phyloP scores from a whole-genome alignment of 106 monocot species.

The Phalaenopsis aphrodite region DNA sequence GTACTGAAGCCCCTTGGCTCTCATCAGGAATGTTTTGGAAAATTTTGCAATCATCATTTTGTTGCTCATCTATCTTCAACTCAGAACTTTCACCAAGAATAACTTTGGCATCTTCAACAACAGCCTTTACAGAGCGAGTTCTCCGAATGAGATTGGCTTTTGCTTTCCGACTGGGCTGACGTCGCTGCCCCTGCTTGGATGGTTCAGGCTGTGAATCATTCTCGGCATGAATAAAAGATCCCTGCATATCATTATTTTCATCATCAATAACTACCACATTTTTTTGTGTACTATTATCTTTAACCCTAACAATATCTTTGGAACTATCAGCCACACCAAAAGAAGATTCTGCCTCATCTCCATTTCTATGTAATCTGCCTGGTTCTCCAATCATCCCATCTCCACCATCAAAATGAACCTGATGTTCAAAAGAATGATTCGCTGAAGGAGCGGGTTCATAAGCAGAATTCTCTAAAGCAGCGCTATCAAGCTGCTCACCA shows the following conservation, averaged over 20 bases:
- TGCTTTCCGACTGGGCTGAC: constrained; percentile 21
- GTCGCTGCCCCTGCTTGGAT: constrained; percentile 13
- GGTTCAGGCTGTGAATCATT: constrained; percentile 27
- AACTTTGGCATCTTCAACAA: constrained; percentile 55
- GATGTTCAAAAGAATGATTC: constrained; percentile 16
- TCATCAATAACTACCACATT: constrained; percentile 4
- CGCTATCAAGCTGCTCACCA: constrained; percentile 27
- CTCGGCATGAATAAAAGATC: constrained; percentile 19
- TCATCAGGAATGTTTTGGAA: constrained; percentile 22
- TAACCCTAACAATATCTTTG: constrained; percentile 14
- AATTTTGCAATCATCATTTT: constrained; percentile 18
- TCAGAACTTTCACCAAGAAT: constrained; percentile 37
- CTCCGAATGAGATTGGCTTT: constrained; percentile 34
- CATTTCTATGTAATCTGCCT: constrained; percentile 15
- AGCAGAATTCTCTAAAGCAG: constrained; percentile 15
- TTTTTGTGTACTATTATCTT: constrained; percentile 18
- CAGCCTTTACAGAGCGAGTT: constrained; percentile 41
- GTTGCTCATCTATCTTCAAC: constrained; percentile 13
- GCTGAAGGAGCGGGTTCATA: constrained; percentile 26
- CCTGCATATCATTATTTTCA: constrained; percentile 35
- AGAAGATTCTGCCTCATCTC: constrained; percentile 32
- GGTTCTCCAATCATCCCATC: constrained; percentile 13
- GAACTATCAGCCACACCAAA: constrained; percentile 46
- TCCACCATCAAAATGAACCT: constrained; percentile 19
- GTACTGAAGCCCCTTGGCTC: constrained; percentile 35